Evolutionary conservation across 225 moss, liverwort and hornwort species (phyloP).

Genomic region (Lunularia cruciata): DNA sequence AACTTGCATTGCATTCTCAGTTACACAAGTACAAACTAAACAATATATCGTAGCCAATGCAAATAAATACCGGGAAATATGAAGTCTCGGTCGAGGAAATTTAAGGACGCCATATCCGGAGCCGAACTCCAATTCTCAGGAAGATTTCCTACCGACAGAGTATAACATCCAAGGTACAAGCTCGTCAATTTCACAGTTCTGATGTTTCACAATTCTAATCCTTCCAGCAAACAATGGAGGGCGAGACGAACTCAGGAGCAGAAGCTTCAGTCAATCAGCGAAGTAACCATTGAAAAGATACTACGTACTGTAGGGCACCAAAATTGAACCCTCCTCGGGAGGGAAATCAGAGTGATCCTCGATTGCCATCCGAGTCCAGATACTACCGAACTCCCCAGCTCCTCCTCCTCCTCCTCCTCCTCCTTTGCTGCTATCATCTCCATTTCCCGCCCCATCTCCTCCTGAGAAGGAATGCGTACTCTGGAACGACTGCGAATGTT

Average conservation of each 20-base stretch:
- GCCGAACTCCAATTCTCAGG: conserved; percentile 87
- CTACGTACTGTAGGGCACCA: conserved; percentile 81
- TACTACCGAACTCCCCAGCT: conserved; percentile 56
- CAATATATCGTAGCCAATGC: too few relatives aligned
- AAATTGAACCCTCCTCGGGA: conserved; percentile 68
- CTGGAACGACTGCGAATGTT: conserved; percentile 32
- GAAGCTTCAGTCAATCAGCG: neutral
- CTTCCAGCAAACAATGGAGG: too few relatives aligned
- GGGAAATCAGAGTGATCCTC: conserved; percentile 89
- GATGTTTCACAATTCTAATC: too few relatives aligned
- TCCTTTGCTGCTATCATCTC: too few relatives aligned
- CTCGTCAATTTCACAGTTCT: neutral
- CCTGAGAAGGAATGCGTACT: conserved; percentile 24
- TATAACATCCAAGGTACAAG: neutral
- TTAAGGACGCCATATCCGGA: conserved; percentile 65
- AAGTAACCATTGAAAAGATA: neutral
- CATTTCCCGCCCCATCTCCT: conserved; percentile 34
- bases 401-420: conserved; percentile 41
- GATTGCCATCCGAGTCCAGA: conserved; percentile 88
- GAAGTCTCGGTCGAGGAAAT: conserved; percentile 79
- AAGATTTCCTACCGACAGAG: conserved; percentile 58
- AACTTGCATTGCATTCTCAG: neutral
- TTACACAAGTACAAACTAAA: too few relatives aligned
- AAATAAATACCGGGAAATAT: conserved; percentile 75
- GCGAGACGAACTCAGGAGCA: neutral